These are phyloP conservation scores for Cynanchum wilfordii DNA, from an alignment of 257 asterid genomes.

Conservation along the genomic window DNA sequence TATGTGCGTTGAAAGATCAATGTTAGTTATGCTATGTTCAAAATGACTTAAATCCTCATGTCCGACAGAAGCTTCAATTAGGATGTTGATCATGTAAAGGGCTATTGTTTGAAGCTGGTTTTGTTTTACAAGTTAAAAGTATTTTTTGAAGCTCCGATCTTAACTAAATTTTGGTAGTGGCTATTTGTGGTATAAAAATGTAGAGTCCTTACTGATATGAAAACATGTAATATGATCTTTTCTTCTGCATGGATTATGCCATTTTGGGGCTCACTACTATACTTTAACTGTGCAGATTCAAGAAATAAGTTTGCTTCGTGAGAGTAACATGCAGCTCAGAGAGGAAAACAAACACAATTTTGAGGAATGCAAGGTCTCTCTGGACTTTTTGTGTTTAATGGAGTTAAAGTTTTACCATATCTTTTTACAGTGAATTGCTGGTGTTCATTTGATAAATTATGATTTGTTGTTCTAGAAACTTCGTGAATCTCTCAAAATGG, in stretches of 20 bases:
- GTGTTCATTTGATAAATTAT: not conserved
- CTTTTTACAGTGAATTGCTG: not conserved
- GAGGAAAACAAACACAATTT: slow-evolving; percentile 83
- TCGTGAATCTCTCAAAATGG: slow-evolving; percentile 57
- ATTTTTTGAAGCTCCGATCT: not conserved
- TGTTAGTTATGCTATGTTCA: not conserved
- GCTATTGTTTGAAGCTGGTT: not conserved
- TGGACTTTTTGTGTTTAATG: not conserved
- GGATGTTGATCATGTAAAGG: not conserved
- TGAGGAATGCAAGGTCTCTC: slow-evolving; percentile 67
- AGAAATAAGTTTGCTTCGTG: slow-evolving; percentile 86
- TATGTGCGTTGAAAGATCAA: not conserved
- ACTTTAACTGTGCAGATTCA: slow-evolving; percentile 34
- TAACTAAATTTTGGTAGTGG: not conserved
- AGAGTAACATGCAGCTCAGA: slow-evolving; percentile 87
- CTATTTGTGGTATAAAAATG: not conserved
- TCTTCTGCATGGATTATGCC: not conserved
- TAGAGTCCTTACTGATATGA: not conserved
- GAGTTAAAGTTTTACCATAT: not conserved
- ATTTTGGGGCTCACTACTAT: not conserved
- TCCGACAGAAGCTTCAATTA: not conserved
- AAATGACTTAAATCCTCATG: not conserved
- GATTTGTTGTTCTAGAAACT: slow-evolving; percentile 36
- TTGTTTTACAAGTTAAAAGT: not conserved
- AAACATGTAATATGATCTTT: not conserved